Evolutionary conservation across 2,329 filamentous ascomycete species (phyloP).

Genomic region (Raffaelea albimanens): DNA sequence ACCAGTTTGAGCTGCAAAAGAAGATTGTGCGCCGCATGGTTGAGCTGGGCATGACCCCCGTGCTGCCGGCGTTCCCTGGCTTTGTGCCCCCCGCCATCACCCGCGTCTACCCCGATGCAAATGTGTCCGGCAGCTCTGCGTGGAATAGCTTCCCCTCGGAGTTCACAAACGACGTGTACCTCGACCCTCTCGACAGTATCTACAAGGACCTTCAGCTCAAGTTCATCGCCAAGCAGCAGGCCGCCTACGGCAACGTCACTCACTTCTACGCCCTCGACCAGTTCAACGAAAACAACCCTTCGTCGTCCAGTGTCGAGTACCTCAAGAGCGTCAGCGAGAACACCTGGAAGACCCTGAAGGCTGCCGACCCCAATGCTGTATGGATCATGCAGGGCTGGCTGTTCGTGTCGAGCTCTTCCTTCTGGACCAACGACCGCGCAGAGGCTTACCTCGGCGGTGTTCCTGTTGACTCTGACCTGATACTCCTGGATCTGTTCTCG

Average conservation of each 20-base stretch:
- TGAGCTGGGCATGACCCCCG: constrained; percentile 41
- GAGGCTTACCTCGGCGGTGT: constrained; percentile 40
- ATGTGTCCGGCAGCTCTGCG: constrained; percentile 29
- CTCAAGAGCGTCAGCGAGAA: constrained; percentile 28
- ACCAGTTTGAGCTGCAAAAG: constrained; percentile 37
- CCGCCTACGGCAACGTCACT: constrained; percentile 36
- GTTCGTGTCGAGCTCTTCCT: constrained; percentile 31
- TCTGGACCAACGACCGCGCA: constrained; percentile 34
- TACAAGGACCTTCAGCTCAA: constrained; percentile 33
- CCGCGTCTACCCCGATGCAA: constrained; percentile 31
- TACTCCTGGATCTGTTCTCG: constrained; percentile 41
- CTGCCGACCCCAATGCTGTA: constrained; percentile 34
- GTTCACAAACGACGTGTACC: constrained; percentile 36
- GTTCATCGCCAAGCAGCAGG: constrained; percentile 35
- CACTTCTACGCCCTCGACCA: constrained; percentile 41
- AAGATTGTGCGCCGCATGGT: constrained; percentile 39
- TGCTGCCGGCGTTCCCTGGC: constrained; percentile 39
- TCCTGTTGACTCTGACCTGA: constrained; percentile 30
- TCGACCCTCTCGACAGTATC: constrained; percentile 33
- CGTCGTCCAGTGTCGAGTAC: constrained; percentile 32
- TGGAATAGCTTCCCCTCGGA: constrained; percentile 31
- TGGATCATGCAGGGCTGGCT: constrained; percentile 46
- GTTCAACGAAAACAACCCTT: constrained; percentile 41
- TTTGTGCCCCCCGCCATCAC: constrained; percentile 34
- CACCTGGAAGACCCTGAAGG: constrained; percentile 37